Evolutionary conservation across 2,329 filamentous ascomycete genomes (phyloP).

Genomic region (Penicillium sp.): DNA sequence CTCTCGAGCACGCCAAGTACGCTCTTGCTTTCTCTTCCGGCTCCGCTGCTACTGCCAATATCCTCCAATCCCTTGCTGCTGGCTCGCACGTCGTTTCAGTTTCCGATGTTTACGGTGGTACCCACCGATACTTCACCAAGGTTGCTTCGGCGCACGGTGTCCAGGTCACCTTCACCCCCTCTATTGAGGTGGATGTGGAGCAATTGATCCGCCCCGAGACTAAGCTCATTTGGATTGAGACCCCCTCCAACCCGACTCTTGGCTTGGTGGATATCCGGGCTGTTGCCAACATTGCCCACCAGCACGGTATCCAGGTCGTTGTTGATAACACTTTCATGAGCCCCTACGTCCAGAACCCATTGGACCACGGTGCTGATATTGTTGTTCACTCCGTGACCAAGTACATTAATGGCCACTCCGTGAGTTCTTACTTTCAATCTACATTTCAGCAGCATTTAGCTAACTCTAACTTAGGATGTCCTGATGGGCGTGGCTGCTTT

Average conservation of each 20-base stretch:
- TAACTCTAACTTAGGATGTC: slow-evolving; percentile 62
- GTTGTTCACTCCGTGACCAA: slow-evolving; percentile 97
- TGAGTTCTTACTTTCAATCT: slow-evolving; percentile 26
- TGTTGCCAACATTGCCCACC: slow-evolving; percentile 78
- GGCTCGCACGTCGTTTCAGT: slow-evolving; percentile 95
- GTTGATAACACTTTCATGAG: slow-evolving; percentile 99
- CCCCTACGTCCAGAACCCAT: slow-evolving; percentile 93
- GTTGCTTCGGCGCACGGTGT: slow-evolving; percentile 93
- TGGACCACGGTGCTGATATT: slow-evolving; percentile 92
- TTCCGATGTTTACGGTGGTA: slow-evolving; percentile 96
- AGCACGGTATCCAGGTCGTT: slow-evolving; percentile 89
- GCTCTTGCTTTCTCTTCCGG: slow-evolving; percentile 94
- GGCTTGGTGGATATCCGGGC: slow-evolving; percentile 89
- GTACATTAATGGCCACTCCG: slow-evolving; percentile 94
- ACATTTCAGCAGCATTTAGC: not conserved
- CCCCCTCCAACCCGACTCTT: slow-evolving; percentile 90
- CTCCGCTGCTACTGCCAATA: slow-evolving; percentile 87
- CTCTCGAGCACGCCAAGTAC: slow-evolving; percentile 87
- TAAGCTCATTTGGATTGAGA: slow-evolving; percentile 96
- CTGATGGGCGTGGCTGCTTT: slow-evolving; percentile 97
- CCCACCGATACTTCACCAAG: slow-evolving; percentile 98
- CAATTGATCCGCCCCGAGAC: slow-evolving; percentile 84
- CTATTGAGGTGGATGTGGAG: slow-evolving; percentile 84
- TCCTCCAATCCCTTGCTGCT: slow-evolving; percentile 86
- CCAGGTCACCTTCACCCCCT: slow-evolving; percentile 88